Conservation (phyloP, 805 yeast genomes). For the Cyberlindnera amylophila region DNA sequence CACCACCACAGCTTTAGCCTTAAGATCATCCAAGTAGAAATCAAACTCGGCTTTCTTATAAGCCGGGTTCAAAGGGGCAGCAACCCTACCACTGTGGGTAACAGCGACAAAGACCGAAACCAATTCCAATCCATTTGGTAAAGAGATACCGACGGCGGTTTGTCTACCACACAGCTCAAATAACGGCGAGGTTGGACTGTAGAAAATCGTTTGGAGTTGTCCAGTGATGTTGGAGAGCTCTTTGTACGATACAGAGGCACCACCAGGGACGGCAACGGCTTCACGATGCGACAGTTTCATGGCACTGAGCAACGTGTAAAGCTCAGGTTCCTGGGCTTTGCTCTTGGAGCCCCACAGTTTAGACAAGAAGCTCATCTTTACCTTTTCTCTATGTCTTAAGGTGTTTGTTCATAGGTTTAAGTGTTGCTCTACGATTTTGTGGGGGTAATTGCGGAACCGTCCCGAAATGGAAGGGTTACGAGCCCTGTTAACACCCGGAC, state of each 20-base stretch:
- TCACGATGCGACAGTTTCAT: slow-evolving; percentile 34
- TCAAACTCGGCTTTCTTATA: slow-evolving; percentile 60
- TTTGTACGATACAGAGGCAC: slow-evolving; percentile 41
- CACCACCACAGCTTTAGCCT: slow-evolving; percentile 54
- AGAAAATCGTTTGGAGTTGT: slow-evolving; percentile 47
- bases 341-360: background rate
- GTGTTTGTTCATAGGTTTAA: too few relatives aligned
- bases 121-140: slow-evolving; percentile 60
- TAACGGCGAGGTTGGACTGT: slow-evolving; percentile 39
- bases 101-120: slow-evolving; percentile 52
- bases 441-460: too few relatives aligned
- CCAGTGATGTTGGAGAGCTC: slow-evolving; percentile 42
- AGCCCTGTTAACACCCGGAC: background rate
- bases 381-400: too few relatives aligned
- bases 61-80: slow-evolving; percentile 66
- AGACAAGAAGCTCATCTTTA: too few relatives aligned
- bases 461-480: background rate
- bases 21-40: slow-evolving; percentile 59
- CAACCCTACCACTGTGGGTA: slow-evolving; percentile 52
- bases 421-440: too few relatives aligned
- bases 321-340: slow-evolving; percentile 6
- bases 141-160: slow-evolving; percentile 52
- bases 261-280: slow-evolving; percentile 47
- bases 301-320: slow-evolving; percentile 34
- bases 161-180: slow-evolving; percentile 33